Base-by-base conservation (phyloP, 2,329 filamentous ascomycete genomes). In the Stylonectria norvegica region DNA sequence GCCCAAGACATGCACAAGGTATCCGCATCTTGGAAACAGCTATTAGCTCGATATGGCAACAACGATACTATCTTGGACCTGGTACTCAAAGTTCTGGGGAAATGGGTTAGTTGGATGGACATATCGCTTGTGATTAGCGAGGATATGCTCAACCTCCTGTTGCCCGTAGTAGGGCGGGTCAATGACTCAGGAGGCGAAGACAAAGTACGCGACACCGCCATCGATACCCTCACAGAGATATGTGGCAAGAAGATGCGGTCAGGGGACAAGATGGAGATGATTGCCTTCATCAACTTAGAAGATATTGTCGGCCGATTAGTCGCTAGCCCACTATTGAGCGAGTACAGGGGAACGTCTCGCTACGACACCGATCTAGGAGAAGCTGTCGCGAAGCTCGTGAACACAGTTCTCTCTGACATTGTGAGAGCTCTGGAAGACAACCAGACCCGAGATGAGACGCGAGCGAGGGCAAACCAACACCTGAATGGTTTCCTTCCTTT, bases 31-130 rank as follows among this genome's bases (percentile, higher is more conserved):
- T 98, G 93, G 93, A 87, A 93, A 64, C 86, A 95, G 58, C 85
- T 98, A 31, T 75, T 98, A 40, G 75, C 80, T 9, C 80, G 84
- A 56, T 97, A 90, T 76, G 73, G 76, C 51, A 78, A 78, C 58
- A 79, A 85, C 52, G 83, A 89, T 58, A 63, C 69, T 29, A 77
- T 97, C 42, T 77, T 95, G 30, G 89, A 96, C 63, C 83, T 94
- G 75, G 90, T 87, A 55, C 75, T 98, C 38, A 89, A 85, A 66
- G 85, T 89, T n/a, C 81, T 98, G 50, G 89, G 89, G 25, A 93
- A 91, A 63, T 98, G 93, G 91, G 89, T 95, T 45, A 94, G 89
- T 75, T 98, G 93, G 93, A 95, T 94, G 58, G 93, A 97, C 60
- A 97, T 98, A 56, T 86, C 86, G 36, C 73, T 98, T 42, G 83